phyloP scores from a whole-genome alignment of 2,329 filamentous ascomycete genomes.

The Diaporthe destruens region DNA sequence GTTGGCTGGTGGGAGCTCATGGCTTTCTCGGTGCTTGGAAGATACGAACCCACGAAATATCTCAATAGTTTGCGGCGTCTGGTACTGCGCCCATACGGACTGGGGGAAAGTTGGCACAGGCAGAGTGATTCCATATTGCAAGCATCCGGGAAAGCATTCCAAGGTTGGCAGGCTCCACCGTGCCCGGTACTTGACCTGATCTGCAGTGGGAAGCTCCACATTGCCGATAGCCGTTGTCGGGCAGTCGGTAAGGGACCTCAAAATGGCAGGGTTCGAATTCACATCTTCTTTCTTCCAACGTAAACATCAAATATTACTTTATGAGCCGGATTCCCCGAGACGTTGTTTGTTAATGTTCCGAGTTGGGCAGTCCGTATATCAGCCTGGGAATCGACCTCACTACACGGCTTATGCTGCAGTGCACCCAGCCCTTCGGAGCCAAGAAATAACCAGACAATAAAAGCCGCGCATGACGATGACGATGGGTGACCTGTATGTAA shows the following conservation, averaged over 20 bases:
- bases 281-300: background rate
- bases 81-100: background rate
- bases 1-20: no score
- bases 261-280: constrained; percentile 1
- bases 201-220: constrained; percentile 1
- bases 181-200: constrained; percentile 26
- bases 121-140: background rate
- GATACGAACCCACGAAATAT: no score
- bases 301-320: background rate
- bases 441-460: background rate
- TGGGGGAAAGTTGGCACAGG: background rate
- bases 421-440: background rate
- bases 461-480: constrained; percentile 26
- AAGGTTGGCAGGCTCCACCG: background rate
- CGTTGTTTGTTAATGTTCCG: accelerated
- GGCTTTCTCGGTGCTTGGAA: background rate
- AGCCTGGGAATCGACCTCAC: no score
- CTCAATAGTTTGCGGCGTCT: background rate
- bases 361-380: background rate
- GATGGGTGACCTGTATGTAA: constrained; percentile 10
- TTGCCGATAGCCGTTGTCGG: constrained; percentile 10
- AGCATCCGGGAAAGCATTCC: background rate
- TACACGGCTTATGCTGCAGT: background rate
- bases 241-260: constrained; percentile 22
- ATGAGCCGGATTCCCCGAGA: background rate